phyloP scores from a whole-genome alignment of 208 protist species.

The Leishmania turanica region DNA sequence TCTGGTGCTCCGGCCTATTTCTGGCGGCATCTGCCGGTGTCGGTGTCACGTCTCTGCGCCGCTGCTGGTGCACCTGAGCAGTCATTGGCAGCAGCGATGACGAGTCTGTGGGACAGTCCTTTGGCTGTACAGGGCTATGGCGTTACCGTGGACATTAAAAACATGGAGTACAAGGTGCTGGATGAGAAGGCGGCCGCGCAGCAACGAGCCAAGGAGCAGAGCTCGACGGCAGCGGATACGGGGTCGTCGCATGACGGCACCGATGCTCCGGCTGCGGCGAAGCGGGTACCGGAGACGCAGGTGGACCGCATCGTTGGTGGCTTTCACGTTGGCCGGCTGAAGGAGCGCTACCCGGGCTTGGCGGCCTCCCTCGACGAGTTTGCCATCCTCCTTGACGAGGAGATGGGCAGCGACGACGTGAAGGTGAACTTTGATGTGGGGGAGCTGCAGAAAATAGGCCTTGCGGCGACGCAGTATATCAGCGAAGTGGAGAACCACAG shows the following conservation, averaged over 20 bases:
- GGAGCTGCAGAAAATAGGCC: conserved; percentile 70
- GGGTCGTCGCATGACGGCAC: neutral
- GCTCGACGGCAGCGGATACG: neutral
- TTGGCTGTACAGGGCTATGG: conserved; percentile 93
- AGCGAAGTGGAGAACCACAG: conserved; percentile 41
- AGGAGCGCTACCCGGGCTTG: conserved; percentile 41
- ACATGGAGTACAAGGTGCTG: conserved; percentile 97
- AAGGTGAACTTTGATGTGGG: conserved; percentile 73
- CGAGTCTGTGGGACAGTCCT: conserved; percentile 34
- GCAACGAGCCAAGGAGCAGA: conserved; percentile 20
- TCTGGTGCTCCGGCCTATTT: conserved; percentile 24
- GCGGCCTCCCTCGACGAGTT: conserved; percentile 42
- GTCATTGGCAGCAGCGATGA: neutral
- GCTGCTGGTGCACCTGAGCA: neutral
- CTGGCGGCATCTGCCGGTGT: conserved; percentile 69
- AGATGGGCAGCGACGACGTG: conserved; percentile 33
- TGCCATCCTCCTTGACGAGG: conserved; percentile 34
- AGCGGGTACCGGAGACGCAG: neutral
- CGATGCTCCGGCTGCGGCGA: neutral
- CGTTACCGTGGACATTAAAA: conserved; percentile 95
- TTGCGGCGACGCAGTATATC: conserved; percentile 58
- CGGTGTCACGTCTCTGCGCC: conserved; percentile 27
- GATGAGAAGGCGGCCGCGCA: conserved; percentile 73
- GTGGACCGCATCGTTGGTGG: conserved; percentile 36
- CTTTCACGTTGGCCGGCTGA: conserved; percentile 40